Base-by-base conservation (phyloP, 2,329 filamentous ascomycete species). In the Chaetomiaceae sp. region DNA sequence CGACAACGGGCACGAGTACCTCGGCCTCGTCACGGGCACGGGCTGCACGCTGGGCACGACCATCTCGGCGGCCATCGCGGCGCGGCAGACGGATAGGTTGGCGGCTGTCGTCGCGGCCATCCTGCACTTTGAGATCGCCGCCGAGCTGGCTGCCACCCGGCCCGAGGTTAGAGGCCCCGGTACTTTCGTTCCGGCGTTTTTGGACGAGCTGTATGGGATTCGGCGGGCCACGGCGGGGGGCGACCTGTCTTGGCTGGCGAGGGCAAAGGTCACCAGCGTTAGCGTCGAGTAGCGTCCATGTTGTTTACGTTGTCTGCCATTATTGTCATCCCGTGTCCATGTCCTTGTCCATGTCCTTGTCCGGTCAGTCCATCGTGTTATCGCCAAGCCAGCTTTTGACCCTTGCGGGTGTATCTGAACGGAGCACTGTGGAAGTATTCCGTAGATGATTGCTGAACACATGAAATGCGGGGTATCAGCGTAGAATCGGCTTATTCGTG, bases 31-130 rank as follows among this genome's bases (percentile, higher is more conserved):
- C 48, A 93, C 88, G 0, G 89, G 88, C 2, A 88, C 84, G 34
- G 92, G 92, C 0, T 97, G 92, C 67, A 86, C 87, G 5, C 76
- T 96, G 6, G 92, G 91, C 1, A 93, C 90, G 0, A 81, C 85
- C 1, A 76, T 96, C 43, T 89, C 87, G 17, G 85, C 87, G 45
- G 85, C 86, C 65, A 65, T 92, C 39, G 85, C 88, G 0, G 79
- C 82, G 6, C 73, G 78, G 48, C 60, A 71, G 1, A 70, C 73
- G 2, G 84, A 91, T 63, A 82, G 81, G 63, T 72, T 96, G n/a
- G 68, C 82, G 1, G 89, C 89, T 4, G 81, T 83, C 0, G 65
- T 95, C 1, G 82, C 89, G 0, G 91, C 77, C 0, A 69, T 95
- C 16, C 66, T 93, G 57, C 79, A 89, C 65, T 96, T 86, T 64